Evolutionary conservation across 768 basidiomycete species (phyloP), one percentile per base, ranked within the genome.

Genomic region (Suillus cothurnatus): DNA sequence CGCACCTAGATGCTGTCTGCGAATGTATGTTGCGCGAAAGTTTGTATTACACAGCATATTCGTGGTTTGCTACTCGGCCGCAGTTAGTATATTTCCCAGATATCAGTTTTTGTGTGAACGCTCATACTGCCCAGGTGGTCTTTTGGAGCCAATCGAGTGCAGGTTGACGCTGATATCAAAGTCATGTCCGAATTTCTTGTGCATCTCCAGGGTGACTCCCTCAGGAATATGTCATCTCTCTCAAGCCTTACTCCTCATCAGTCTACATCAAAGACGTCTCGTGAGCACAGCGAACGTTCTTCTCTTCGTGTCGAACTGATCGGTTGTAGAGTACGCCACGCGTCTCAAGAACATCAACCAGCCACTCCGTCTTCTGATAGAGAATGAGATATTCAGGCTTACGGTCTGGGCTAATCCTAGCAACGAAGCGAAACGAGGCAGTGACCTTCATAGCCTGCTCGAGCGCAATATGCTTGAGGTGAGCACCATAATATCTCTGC

Each of bases 21-120:
- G 96, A 99, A 76, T 84, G 88, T 69, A 71, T 83, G 26, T 78
- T 95, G 38, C 86, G 97, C 49, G 87, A 93, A 69, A 82, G 81
- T 59, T 79, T 99, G 7, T 99, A 95, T 75, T 76, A 79, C 6
- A 85, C 89, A 2, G 95, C 94, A 3, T 93, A 94, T 70, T 85
- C 89, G 4, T 99, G 97, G 97, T 99, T 99, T 78, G 81, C 90
- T n/a, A 86, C 90, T 57, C 85, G 91, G n/a, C 91, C 95, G 11
- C 94, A 95, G 96, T 97, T 76, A 77, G 93, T 71, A 52, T 43
- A 4, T 38, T 61, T 50, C n/a, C 26, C 43, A 8, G 56, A 4
- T 38, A 32, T 59, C 32, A 34, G 38, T 21, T 45, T 56, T 61
- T 31, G n/a, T 50, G 41, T 59, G 52, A 47, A 67, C 34, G 61